Conservation (phyloP, 192 early-diverging fungal species). For the Helicostylum pulchrum region DNA sequence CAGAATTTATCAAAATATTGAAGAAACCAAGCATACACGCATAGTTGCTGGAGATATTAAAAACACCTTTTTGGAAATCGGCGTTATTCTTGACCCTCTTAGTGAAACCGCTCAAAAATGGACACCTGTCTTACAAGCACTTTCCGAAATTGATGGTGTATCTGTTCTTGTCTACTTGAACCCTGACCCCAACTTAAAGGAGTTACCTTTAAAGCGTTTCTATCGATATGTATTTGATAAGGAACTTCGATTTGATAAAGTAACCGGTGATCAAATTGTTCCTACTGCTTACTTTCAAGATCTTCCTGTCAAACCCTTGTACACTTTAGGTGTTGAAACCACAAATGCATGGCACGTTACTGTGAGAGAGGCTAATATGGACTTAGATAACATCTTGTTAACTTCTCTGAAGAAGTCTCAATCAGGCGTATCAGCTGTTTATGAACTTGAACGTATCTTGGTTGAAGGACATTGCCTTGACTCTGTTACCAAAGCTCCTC, state of each 20-base stretch:
- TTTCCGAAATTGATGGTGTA: slow-evolving; percentile 61
- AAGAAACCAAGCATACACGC: slow-evolving; percentile 6
- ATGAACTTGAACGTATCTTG: slow-evolving; percentile 79
- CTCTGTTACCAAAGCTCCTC: slow-evolving; percentile 60
- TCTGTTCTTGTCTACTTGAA: slow-evolving; percentile 68
- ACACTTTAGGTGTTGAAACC: slow-evolving; percentile 87
- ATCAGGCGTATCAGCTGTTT: slow-evolving; percentile 66
- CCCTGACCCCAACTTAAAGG: slow-evolving; percentile 49
- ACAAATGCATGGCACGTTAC: slow-evolving; percentile 89
- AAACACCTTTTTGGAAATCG: slow-evolving; percentile 39
- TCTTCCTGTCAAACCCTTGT: slow-evolving; percentile 74
- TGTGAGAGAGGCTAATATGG: slow-evolving; percentile 74
- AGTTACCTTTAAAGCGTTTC: slow-evolving; percentile 82
- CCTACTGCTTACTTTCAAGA: slow-evolving; percentile 68
- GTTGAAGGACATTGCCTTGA: slow-evolving; percentile 91
- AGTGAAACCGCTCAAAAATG: slow-evolving; percentile 78
- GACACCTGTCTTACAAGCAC: slow-evolving; percentile 64
- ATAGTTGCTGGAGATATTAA: slow-evolving; percentile 23
- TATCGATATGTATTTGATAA: slow-evolving; percentile 81
- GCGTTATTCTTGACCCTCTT: slow-evolving; percentile 73
- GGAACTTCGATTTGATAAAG: slow-evolving; percentile 60
- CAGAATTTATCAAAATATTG: slow-evolving; percentile 17
- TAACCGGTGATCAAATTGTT: slow-evolving; percentile 4
- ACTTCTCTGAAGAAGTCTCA: slow-evolving; percentile 39
- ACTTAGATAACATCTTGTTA: slow-evolving; percentile 90